These are phyloP conservation scores for Stachybotrys chartarum DNA, from an alignment of 2,329 filamentous ascomycete species.

Conservation along the genomic window DNA sequence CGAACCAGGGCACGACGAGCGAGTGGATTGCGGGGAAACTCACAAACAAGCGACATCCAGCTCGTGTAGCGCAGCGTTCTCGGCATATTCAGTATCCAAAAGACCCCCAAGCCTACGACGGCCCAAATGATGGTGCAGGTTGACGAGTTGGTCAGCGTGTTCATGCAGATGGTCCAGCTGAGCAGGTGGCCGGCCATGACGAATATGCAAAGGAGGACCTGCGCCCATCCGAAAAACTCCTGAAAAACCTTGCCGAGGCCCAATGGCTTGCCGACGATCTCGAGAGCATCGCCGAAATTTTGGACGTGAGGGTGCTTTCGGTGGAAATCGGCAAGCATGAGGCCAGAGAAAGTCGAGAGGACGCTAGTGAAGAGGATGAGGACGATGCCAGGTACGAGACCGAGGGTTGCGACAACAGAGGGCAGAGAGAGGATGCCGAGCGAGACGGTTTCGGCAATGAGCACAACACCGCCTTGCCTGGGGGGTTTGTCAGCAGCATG, in stretches of 20 bases:
- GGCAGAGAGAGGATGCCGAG: constrained; percentile 63
- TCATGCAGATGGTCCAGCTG: constrained; percentile 60
- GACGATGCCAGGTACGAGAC: constrained; percentile 65
- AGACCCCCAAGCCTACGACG: constrained; percentile 50
- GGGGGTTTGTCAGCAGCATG: background rate
- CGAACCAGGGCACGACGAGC: background rate
- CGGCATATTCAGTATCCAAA: constrained; percentile 51
- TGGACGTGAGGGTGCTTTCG: constrained; percentile 60
- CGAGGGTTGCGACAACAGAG: constrained; percentile 64
- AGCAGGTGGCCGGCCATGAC: constrained; percentile 64
- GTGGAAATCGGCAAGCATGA: constrained; percentile 59
- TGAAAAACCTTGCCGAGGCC: constrained; percentile 46
- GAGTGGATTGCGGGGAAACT: constrained; percentile 5
- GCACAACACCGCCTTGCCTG: constrained; percentile 36
- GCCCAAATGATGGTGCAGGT: constrained; percentile 59
- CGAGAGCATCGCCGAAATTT: constrained; percentile 59
- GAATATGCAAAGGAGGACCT: constrained; percentile 57
- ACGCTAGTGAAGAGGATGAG: constrained; percentile 60
- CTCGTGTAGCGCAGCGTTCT: constrained; percentile 56
- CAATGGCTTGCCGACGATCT: constrained; percentile 40
- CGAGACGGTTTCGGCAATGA: constrained; percentile 37
- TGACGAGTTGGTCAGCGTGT: constrained; percentile 51
- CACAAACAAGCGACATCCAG: constrained; percentile 51
- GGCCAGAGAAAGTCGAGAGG: constrained; percentile 58
- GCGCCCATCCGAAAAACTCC: constrained; percentile 51